phyloP scores from a whole-genome alignment of 257 asterid species.

The Leonotis leonurus region DNA sequence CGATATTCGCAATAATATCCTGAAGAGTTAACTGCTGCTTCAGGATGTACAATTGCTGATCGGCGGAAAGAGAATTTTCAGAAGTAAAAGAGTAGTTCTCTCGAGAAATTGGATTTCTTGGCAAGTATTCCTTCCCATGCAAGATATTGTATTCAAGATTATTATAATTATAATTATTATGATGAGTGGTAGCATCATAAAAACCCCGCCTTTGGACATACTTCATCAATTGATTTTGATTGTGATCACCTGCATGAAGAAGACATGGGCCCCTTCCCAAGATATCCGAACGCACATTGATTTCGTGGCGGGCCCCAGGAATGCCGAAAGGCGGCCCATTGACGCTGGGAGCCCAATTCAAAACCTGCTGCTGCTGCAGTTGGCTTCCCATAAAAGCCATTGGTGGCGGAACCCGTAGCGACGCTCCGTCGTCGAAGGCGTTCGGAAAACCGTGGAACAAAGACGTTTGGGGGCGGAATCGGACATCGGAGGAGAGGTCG shows the following conservation, averaged over 20 bases:
- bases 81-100: no score
- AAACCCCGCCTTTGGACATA: constrained; percentile 13
- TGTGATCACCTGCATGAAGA: constrained; percentile 11
- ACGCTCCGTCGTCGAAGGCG: no score
- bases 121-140: constrained; percentile 44
- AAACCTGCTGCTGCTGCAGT: no score
- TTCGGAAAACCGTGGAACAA: no score
- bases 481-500: no score
- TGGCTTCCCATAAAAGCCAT: no score
- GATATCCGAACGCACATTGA: no score
- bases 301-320: constrained; percentile 41
- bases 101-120: constrained; percentile 23
- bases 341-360: no score
- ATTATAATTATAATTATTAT: no score
- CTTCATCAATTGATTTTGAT: constrained; percentile 7
- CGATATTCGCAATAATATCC: constrained; percentile 36
- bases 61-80: no score
- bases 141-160: constrained; percentile 30
- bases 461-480: no score
- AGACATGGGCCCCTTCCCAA: constrained; percentile 9
- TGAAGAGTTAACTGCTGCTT: constrained; percentile 18
- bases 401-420: no score
- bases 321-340: constrained; percentile 26
- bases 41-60: background rate
- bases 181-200: background rate